Conservation (phyloP, 768 basidiomycete species). For the Agaricus subrufescens region DNA sequence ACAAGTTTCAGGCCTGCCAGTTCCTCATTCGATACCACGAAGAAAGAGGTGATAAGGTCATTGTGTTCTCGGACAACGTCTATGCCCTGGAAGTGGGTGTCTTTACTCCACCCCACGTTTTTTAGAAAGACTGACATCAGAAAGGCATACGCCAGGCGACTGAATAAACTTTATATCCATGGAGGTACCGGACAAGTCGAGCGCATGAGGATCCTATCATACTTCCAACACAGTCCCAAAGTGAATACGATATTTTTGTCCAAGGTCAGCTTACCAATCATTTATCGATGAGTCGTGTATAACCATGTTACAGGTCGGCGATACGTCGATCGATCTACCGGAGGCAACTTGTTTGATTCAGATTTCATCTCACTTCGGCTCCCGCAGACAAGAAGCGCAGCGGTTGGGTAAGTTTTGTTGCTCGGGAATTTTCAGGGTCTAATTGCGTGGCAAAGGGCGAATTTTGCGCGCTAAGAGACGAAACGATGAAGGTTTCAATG, state of each 20-base stretch:
- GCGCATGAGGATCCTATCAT: slow-evolving; percentile 89
- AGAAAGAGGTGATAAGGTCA: slow-evolving; percentile 96
- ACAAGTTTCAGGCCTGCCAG: slow-evolving; percentile 98
- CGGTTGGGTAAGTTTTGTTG: slow-evolving; percentile 61
- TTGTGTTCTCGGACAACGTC: slow-evolving; percentile 99
- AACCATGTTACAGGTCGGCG: slow-evolving; percentile 65
- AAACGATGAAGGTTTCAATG: slow-evolving; percentile 99
- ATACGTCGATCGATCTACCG: slow-evolving; percentile 97
- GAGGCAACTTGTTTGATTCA: slow-evolving; percentile 99
- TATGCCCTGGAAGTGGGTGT: slow-evolving; percentile 86
- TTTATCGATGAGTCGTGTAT: background rate
- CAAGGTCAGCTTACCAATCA: slow-evolving; percentile 48
- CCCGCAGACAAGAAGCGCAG: slow-evolving; percentile 96
- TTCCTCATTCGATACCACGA: slow-evolving; percentile 99
- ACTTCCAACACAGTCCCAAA: slow-evolving; percentile 92
- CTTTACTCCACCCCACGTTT: background rate
- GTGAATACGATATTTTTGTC: slow-evolving; percentile 99
- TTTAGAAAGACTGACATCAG: background rate
- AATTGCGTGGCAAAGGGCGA: slow-evolving; percentile 52
- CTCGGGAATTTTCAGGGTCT: slow-evolving; percentile 1
- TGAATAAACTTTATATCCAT: slow-evolving; percentile 93
- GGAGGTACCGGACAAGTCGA: slow-evolving; percentile 94
- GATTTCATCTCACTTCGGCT: slow-evolving; percentile 98
- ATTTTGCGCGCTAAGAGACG: slow-evolving; percentile 95
- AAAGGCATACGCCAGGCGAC: slow-evolving; percentile 89